These are phyloP conservation scores for Myriosclerotinia curreyana DNA, from an alignment of 2,329 filamentous ascomycete species.

Conservation along the genomic window DNA sequence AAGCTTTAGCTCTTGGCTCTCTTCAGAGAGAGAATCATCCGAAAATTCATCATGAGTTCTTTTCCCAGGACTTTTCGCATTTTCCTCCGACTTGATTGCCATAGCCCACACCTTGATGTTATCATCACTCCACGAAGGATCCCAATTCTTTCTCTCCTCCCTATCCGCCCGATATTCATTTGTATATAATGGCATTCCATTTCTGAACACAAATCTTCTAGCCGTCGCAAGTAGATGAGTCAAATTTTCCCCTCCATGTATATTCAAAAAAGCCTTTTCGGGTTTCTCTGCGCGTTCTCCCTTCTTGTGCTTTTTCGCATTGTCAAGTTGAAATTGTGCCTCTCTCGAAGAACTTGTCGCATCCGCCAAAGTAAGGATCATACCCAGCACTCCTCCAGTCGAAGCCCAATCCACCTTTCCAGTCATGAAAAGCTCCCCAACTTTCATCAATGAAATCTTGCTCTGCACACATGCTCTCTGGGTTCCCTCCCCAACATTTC, in stretches of 20 bases:
- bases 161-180: slow-evolving; percentile 55
- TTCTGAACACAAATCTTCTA: slow-evolving; percentile 81
- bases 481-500: slow-evolving; percentile 76
- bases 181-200: slow-evolving; percentile 69
- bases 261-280: slow-evolving; percentile 48
- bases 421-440: slow-evolving; percentile 78
- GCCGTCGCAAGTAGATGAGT: slow-evolving; percentile 78
- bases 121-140: slow-evolving; percentile 71
- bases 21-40: slow-evolving; percentile 32
- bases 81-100: slow-evolving; percentile 47
- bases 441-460: slow-evolving; percentile 60
- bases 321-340: slow-evolving; percentile 36
- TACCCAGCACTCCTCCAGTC: slow-evolving; percentile 77
- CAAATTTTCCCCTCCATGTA: slow-evolving; percentile 80
- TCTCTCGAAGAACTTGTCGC: slow-evolving; percentile 48
- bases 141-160: slow-evolving; percentile 37
- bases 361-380: slow-evolving; percentile 82
- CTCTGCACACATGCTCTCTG: slow-evolving; percentile 67
- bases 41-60: slow-evolving; percentile 50
- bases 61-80: slow-evolving; percentile 43
- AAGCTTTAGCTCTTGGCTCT: slow-evolving; percentile 4
- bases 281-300: slow-evolving; percentile 31
- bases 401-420: slow-evolving; percentile 73
- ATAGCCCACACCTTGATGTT: slow-evolving; percentile 84
- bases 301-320: slow-evolving; percentile 27